These are phyloP conservation scores for Coemansia sp. DNA, from an alignment of 192 early-diverging fungal species.

Conservation along the genomic window DNA sequence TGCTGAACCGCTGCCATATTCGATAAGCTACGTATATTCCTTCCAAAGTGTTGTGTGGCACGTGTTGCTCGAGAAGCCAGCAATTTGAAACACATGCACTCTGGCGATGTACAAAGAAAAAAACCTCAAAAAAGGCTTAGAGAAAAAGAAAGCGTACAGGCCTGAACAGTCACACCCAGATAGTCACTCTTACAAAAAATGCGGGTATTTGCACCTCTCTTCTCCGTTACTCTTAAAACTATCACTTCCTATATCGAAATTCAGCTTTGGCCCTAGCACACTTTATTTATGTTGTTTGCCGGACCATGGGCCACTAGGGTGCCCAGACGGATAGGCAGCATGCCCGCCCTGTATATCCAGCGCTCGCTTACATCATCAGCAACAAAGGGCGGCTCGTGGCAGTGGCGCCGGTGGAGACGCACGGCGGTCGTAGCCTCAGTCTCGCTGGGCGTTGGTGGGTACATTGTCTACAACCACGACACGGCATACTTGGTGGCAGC, in stretches of 20 bases:
- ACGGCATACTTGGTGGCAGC: conserved; percentile 45
- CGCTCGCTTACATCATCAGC: background rate
- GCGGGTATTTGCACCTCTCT: background rate
- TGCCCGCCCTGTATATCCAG: background rate
- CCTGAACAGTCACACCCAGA: background rate
- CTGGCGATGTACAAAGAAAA: background rate
- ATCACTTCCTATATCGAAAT: background rate
- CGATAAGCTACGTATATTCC: background rate
- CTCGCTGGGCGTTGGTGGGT: conserved; percentile 15
- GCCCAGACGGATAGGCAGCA: conserved; percentile 2
- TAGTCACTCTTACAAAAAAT: background rate
- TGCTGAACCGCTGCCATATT: conserved; percentile 3
- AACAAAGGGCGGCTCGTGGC: conserved; percentile 3
- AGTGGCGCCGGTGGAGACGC: conserved; percentile 18
- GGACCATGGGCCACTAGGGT: background rate
- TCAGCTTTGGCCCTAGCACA: background rate
- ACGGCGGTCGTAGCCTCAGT: conserved; percentile 3
- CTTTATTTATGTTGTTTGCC: background rate
- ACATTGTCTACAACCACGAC: conserved; percentile 43
- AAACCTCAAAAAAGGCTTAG: background rate
- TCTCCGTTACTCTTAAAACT: background rate
- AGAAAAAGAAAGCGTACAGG: background rate
- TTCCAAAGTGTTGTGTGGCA: background rate
- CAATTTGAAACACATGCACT: background rate
- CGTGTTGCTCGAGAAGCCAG: background rate